A percentile compares a stretch with the other conserved stretches of the same genome.
Conservation (phyloP, 768 basidiomycete genomes). For the Russula emetica region DNA sequence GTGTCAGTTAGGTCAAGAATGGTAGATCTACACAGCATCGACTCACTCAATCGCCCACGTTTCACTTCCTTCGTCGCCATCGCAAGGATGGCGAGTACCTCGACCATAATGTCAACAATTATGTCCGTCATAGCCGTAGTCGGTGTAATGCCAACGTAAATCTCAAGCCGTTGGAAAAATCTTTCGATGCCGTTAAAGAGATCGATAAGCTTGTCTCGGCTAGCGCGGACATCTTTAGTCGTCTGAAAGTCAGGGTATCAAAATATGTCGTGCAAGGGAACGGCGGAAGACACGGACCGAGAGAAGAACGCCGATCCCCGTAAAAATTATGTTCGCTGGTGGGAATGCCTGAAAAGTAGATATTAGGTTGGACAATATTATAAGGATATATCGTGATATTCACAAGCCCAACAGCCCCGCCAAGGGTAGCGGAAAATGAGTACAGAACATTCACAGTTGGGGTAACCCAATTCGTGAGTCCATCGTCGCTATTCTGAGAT, state of each 20-base stretch:
- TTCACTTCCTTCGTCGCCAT: neutral
- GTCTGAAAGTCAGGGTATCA: neutral
- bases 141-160: neutral
- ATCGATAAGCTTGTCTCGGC: neutral
- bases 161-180: neutral
- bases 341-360: neutral
- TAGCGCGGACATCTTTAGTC: neutral
- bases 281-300: neutral
- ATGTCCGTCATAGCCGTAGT: neutral
- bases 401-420: neutral
- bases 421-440: neutral
- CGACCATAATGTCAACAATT: neutral
- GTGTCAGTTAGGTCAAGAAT: neutral
- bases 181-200: neutral
- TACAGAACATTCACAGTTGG: neutral
- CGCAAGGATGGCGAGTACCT: neutral
- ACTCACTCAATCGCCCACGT: neutral
- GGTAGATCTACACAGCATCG: neutral
- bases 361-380: neutral
- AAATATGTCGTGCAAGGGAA: neutral
- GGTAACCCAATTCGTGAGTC: neutral
- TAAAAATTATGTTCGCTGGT: neutral
- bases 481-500: neutral
- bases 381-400: neutral
- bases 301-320: neutral